Evolutionary conservation across 2,329 filamentous ascomycete genomes (phyloP).

Genomic region (Laburnicola sp.): DNA sequence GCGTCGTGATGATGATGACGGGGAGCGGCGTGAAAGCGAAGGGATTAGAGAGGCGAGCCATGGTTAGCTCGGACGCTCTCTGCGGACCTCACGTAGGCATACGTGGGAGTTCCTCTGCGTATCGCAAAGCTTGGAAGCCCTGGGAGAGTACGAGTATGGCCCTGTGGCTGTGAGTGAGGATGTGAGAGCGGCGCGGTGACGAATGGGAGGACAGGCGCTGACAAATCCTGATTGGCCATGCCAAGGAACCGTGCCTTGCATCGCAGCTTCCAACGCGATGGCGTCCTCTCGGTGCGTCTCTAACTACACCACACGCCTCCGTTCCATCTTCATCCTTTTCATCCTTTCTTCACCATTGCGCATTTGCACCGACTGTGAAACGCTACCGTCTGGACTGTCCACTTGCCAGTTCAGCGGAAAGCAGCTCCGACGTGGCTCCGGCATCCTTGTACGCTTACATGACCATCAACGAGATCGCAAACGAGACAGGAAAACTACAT

Average conservation of each 20-base stretch:
- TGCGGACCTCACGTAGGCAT: conserved; percentile 1
- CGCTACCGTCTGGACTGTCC: no score
- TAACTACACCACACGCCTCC: no score
- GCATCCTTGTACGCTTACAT: no score
- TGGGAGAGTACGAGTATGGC: no score
- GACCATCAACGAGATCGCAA: no score
- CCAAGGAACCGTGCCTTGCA: neutral
- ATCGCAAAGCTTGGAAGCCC: neutral
- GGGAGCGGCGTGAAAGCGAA: conserved; percentile 78
- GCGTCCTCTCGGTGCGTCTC: no score
- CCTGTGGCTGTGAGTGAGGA: neutral
- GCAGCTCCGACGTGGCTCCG: no score
- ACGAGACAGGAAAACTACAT: no score
- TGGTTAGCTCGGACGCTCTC: conserved; percentile 20
- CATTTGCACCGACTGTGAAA: no score
- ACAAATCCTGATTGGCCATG: neutral
- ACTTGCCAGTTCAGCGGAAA: no score
- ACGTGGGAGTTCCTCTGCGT: neutral
- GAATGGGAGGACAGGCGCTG: neutral
- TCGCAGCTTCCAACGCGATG: neutral
- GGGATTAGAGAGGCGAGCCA: conserved; percentile 47
- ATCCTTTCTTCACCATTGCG: neutral
- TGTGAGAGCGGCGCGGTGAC: conserved; percentile 4
- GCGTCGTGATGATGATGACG: conserved; percentile 77
- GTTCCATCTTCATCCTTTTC: no score